These are phyloP conservation scores for Ceratocystiopsis brevicomis DNA, from an alignment of 2,329 filamentous ascomycete species.

Conservation along the genomic window DNA sequence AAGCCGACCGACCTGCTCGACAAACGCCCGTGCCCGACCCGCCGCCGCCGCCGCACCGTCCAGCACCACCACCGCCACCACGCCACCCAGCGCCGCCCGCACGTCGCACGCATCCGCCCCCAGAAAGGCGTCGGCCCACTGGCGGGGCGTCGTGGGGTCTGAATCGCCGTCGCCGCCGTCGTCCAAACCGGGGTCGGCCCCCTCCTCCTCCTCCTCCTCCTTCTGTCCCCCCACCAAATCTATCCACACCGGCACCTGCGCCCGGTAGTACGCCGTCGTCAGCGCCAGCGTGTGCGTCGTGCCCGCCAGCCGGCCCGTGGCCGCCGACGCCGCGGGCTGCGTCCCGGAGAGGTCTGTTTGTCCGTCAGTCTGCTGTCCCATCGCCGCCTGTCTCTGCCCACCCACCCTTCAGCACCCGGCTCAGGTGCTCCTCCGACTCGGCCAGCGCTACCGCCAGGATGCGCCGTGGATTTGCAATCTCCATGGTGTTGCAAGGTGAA, in stretches of 20 bases:
- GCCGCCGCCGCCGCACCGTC: slow-evolving; percentile 1
- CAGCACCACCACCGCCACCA: slow-evolving; percentile 36
- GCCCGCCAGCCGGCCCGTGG: slow-evolving; percentile 28
- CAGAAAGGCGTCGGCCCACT: slow-evolving; percentile 42
- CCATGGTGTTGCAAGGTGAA: no score
- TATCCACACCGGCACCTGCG: slow-evolving; percentile 46
- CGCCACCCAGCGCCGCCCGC: slow-evolving; percentile 37
- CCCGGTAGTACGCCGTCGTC: slow-evolving; percentile 41
- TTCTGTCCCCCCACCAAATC: slow-evolving; percentile 21
- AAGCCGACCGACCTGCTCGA: slow-evolving; percentile 34
- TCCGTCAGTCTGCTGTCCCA: not conserved
- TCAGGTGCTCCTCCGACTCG: slow-evolving; percentile 26
- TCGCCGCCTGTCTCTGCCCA: not conserved
- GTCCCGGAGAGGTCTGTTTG: slow-evolving; percentile 32
- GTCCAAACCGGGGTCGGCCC: not conserved
- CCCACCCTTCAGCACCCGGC: slow-evolving; percentile 34
- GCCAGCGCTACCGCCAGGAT: slow-evolving; percentile 38
- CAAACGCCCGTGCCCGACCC: slow-evolving; percentile 19
- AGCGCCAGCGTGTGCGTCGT: slow-evolving; percentile 36
- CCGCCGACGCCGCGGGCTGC: slow-evolving; percentile 8
- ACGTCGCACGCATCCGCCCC: slow-evolving; percentile 43
- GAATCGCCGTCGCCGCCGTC: not conserved
- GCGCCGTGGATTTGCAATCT: slow-evolving; percentile 27
- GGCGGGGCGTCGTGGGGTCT: slow-evolving; percentile 14
- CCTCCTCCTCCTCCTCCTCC: not conserved